Base-by-base conservation (phyloP, 2,329 filamentous ascomycete genomes). In the Coniochaeta ligniaria region DNA sequence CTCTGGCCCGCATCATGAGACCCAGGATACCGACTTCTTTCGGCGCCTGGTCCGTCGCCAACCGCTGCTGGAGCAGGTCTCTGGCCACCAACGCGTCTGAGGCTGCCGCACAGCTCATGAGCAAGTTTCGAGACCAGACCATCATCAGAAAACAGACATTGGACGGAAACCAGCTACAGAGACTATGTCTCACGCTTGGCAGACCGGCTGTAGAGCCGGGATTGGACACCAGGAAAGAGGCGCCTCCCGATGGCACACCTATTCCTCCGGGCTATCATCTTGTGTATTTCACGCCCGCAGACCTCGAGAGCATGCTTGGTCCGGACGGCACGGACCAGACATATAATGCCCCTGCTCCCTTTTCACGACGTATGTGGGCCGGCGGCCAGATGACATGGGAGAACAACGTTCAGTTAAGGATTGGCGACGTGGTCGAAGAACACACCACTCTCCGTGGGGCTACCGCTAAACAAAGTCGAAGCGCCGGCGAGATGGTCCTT, bases 351-450 rank as follows among this genome's bases (percentile, higher is more conserved):
- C 77, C 82, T 0, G 63, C 72, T 3, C 85, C 85, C 0, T 89
- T 87, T 61, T 86, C 83, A 1, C 72, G 85, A 33, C 77, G 86
- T 14, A 88, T 89, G 86, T 89, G 86, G 86, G 86, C 86, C 0
- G 86, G 85, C 1, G 86, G 86, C 0, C 75, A 77, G 60, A 82
- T 88, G 71, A 68, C 70, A 16, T 87, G 84, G 83, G 67, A 43
- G 14, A 31, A 66, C 22, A 22, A 60, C 45, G 9, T 24, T 58
- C 63, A 69, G 20, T 68, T 88, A 61, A 73, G 75, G 1, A 78
- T 87, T 1, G 85, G 83, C 1, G 81, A 86, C 63, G 71, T 76
- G 22, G 81, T 81, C 1, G 78, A 76, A 38, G 86, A 89, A 71
- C 78, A 72, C 26, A 88, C 85, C 2, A 77, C 70, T 59, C 73